phyloP scores from a whole-genome alignment of 1,284 basidiomycete species.

The Ceratobasidium theobromae region DNA sequence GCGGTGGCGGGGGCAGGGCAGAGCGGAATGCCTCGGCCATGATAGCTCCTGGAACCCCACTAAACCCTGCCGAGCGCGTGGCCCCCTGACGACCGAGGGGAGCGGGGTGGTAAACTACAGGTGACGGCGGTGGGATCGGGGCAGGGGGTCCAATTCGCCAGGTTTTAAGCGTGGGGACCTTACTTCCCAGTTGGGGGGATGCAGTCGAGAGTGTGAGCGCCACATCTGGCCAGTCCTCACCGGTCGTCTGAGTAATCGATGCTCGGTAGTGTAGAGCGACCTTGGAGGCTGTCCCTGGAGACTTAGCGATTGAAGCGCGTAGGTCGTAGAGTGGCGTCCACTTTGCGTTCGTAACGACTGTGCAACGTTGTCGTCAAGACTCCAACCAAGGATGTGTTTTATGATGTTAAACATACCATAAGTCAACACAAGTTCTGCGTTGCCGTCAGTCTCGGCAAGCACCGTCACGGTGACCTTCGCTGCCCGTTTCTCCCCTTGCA shows the following conservation, averaged over 20 bases:
- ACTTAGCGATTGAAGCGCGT: constrained; percentile 38
- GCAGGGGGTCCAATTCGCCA: constrained; percentile 29
- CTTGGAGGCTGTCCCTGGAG: too few relatives aligned
- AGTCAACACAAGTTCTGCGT: constrained; percentile 34
- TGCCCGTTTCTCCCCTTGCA: constrained; percentile 30
- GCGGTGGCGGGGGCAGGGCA: neutral
- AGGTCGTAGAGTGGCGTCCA: constrained; percentile 41
- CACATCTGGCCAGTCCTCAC: constrained; percentile 38
- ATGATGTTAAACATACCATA: constrained; percentile 36
- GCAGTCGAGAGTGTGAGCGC: constrained; percentile 37
- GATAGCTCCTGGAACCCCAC: too few relatives aligned
- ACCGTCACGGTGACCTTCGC: constrained; percentile 36
- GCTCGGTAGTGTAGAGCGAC: constrained; percentile 39
- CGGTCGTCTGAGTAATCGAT: constrained; percentile 37
- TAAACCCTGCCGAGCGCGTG: too few relatives aligned
- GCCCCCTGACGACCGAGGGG: too few relatives aligned
- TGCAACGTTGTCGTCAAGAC: neutral
- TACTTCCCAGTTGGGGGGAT: constrained; percentile 36
- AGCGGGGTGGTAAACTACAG: too few relatives aligned
- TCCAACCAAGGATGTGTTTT: constrained; percentile 27
- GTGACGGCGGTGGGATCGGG: neutral
- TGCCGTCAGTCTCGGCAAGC: constrained; percentile 32
- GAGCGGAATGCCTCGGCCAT: too few relatives aligned
- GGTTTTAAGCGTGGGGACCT: constrained; percentile 34
- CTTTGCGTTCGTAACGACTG: constrained; percentile 38